phyloP scores from a whole-genome alignment of 2,329 filamentous ascomycete genomes.

The Phialocephala subalpina region DNA sequence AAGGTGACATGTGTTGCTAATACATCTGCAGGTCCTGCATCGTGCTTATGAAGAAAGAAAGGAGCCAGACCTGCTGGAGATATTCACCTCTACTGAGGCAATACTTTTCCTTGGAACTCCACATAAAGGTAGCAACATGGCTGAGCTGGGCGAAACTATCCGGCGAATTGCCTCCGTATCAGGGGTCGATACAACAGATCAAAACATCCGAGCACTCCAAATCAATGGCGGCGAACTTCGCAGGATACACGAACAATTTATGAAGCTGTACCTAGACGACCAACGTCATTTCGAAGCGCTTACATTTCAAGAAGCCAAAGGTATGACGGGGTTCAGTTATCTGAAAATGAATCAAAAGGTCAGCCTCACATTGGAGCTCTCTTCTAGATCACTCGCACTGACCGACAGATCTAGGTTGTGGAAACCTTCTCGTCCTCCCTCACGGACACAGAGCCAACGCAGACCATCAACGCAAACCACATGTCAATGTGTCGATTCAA shows the following conservation, averaged over 20 bases:
- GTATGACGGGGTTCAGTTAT: conserved; percentile 21
- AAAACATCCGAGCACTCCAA: conserved; percentile 30
- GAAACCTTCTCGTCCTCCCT: conserved; percentile 38
- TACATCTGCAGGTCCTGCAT: conserved; percentile 26
- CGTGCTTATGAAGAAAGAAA: conserved; percentile 15
- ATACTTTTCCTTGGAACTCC: conserved; percentile 46
- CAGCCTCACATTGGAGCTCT: neutral
- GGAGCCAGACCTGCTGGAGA: conserved; percentile 19
- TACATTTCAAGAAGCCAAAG: conserved; percentile 36
- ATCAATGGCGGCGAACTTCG: conserved; percentile 39
- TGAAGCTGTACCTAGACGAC: conserved; percentile 27
- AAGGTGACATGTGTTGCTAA: neutral
- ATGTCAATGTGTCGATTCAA: conserved; percentile 40
- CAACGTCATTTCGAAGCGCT: conserved; percentile 24
- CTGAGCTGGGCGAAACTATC: conserved; percentile 35
- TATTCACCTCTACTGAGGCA: conserved; percentile 27
- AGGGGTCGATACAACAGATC: conserved; percentile 30
- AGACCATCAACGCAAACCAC: conserved; percentile 40
- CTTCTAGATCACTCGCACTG: too few relatives aligned
- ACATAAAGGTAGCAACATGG: conserved; percentile 42
- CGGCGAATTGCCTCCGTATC: conserved; percentile 31
- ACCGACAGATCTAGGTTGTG: conserved; percentile 36
- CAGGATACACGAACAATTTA: conserved; percentile 32
- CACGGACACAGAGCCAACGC: conserved; percentile 29
- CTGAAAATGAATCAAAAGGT: conserved; percentile 25